Conservation (phyloP, 768 basidiomycete genomes). For the Hericium erinaceus region DNA sequence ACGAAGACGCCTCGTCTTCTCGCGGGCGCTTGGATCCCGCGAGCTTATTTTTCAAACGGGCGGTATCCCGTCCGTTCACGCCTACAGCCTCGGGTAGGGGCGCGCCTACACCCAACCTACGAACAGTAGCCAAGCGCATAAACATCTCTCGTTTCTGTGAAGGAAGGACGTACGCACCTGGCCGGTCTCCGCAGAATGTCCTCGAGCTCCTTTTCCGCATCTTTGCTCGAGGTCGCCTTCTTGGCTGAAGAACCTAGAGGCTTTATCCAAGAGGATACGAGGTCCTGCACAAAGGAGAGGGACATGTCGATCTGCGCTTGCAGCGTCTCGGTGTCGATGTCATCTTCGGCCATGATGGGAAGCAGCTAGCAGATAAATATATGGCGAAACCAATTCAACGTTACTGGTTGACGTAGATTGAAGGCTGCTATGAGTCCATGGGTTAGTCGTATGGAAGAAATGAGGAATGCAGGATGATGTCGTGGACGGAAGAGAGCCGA, state of each 20-base stretch:
- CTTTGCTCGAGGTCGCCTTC: conserved; percentile 7
- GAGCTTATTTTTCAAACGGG: conserved; percentile 53
- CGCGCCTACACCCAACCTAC: conserved; percentile 71
- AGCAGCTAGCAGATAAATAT: too few species aligned
- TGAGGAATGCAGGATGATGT: too few species aligned
- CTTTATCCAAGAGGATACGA: conserved; percentile 73
- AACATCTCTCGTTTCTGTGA: too few species aligned
- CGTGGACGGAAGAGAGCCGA: too few species aligned
- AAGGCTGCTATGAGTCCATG: too few species aligned
- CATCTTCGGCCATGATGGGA: conserved; percentile 20
- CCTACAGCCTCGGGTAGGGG: conserved; percentile 39
- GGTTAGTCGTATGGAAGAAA: too few species aligned
- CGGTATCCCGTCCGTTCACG: conserved; percentile 41
- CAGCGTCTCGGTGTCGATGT: conserved; percentile 55
- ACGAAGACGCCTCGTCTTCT: conserved; percentile 27
- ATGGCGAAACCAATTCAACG: too few species aligned
- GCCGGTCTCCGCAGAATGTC: conserved; percentile 63
- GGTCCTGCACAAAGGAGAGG: conserved; percentile 64
- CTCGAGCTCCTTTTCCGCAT: conserved; percentile 41
- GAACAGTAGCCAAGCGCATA: neutral
- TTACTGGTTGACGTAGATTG: too few species aligned
- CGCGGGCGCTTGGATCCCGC: conserved; percentile 39
- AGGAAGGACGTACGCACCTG: conserved; percentile 36
- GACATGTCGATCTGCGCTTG: conserved; percentile 81
- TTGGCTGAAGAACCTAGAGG: conserved; percentile 27